phyloP scores from a whole-genome alignment of 1,139 yeast genomes.

The Yamadazyma sp. region DNA sequence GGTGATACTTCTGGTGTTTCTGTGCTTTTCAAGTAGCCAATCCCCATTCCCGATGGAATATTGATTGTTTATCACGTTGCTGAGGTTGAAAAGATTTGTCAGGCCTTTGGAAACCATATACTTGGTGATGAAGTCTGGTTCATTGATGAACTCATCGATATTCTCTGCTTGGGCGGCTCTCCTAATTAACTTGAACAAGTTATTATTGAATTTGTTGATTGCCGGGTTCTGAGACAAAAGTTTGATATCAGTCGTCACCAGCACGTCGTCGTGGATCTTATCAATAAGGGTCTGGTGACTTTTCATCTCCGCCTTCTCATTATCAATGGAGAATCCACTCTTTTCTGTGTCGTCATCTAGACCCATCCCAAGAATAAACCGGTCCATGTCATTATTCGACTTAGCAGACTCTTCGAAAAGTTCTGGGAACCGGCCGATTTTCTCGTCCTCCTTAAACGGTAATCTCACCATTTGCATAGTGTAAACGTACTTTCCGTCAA shows the following conservation, averaged over 20 bases:
- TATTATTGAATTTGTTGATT: constrained; percentile 25
- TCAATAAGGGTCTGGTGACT: constrained; percentile 11
- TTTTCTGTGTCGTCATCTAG: constrained; percentile 16
- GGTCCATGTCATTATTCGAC: constrained; percentile 23
- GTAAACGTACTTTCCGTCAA: constrained; percentile 20
- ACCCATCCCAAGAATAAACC: constrained; percentile 25
- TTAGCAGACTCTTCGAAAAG: constrained; percentile 8
- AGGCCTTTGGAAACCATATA: constrained; percentile 21
- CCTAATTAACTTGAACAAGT: constrained; percentile 25
- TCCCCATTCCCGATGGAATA: constrained; percentile 16
- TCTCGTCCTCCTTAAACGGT: constrained; percentile 82
- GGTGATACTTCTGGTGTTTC: constrained; percentile 14
- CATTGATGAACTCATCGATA: constrained; percentile 22
- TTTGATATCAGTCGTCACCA: constrained; percentile 13
- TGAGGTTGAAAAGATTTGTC: constrained; percentile 31
- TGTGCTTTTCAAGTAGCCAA: constrained; percentile 21
- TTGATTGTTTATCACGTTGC: constrained; percentile 23
- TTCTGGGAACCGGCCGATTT: constrained; percentile 59
- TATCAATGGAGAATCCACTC: constrained; percentile 10
- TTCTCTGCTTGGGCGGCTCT: constrained; percentile 26
- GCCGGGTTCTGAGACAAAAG: constrained; percentile 33
- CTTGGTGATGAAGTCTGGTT: constrained; percentile 27
- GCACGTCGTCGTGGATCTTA: background rate
- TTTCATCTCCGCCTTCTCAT: constrained; percentile 14
- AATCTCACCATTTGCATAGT: constrained; percentile 45